These are phyloP conservation scores for Pseudisothecium myosuroides DNA, from an alignment of 225 moss, liverwort and hornwort species.

Conservation along the genomic window DNA sequence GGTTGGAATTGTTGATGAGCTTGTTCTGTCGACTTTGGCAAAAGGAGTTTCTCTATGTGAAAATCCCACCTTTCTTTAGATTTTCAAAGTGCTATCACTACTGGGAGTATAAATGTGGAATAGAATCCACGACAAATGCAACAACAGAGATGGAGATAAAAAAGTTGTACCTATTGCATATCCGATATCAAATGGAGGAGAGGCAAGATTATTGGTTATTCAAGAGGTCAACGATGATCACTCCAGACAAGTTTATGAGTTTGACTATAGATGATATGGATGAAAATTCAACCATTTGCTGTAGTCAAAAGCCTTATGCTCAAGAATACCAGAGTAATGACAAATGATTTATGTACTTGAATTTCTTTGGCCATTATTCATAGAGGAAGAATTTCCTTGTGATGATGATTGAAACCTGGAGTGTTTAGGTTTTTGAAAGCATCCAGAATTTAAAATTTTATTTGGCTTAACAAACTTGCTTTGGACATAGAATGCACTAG, in stretches of 20 bases:
- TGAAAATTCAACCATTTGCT: not conserved
- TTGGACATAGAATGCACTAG: too few species aligned
- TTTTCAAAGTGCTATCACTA: not conserved
- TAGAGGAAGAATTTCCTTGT: too few species aligned
- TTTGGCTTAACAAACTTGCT: too few species aligned
- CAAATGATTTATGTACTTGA: too few species aligned
- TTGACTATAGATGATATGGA: not conserved
- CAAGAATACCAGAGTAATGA: too few species aligned
- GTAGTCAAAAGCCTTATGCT: too few species aligned
- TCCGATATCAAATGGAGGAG: not conserved
- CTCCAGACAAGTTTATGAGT: accelerated
- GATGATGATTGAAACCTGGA: too few species aligned
- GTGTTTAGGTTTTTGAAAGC: too few species aligned
- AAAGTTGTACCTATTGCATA: not conserved
- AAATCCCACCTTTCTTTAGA: not conserved
- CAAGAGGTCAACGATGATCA: not conserved
- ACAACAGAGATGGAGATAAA: not conserved
- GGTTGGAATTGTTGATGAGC: not conserved
- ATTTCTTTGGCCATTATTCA: too few species aligned
- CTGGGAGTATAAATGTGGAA: not conserved
- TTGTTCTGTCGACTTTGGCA: accelerated
- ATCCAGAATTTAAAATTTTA: too few species aligned
- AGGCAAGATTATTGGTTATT: not conserved
- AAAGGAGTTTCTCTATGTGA: not conserved
- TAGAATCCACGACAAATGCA: not conserved